phyloP scores from a whole-genome alignment of 306 rosid species.

The Vigna trinervia region DNA sequence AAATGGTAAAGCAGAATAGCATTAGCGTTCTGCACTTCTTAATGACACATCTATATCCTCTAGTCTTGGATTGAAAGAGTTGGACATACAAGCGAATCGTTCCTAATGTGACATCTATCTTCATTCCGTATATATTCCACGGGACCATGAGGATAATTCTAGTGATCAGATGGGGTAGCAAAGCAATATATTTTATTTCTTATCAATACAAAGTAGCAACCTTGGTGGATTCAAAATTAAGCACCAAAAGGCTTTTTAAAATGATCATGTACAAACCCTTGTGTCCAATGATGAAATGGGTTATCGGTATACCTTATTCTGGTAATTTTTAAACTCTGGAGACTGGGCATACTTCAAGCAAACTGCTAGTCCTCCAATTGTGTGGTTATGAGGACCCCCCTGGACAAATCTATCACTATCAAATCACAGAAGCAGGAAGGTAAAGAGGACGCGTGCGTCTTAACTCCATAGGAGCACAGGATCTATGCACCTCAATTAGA shows the following conservation, averaged over 20 bases:
- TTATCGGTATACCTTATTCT: slow-evolving; percentile 63
- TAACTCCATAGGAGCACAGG: background rate
- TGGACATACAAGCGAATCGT: background rate
- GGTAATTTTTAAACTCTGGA: slow-evolving; percentile 79
- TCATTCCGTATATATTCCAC: background rate
- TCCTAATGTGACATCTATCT: background rate
- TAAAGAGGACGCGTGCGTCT: slow-evolving; percentile 33
- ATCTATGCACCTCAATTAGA: slow-evolving; percentile 25
- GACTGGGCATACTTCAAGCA: slow-evolving; percentile 83
- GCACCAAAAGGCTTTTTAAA: background rate
- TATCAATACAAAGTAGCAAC: background rate
- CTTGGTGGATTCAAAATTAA: background rate
- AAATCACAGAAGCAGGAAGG: slow-evolving; percentile 41
- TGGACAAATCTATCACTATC: slow-evolving; percentile 43
- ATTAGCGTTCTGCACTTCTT: background rate
- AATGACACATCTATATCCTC: background rate
- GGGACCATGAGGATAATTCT: background rate
- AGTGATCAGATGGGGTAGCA: background rate
- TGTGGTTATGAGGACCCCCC: slow-evolving; percentile 99
- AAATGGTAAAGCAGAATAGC: slow-evolving; percentile 1
- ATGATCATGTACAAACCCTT: background rate
- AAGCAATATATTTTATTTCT: slow-evolving; percentile 13
- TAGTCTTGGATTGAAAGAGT: background rate
- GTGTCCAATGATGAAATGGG: slow-evolving; percentile 25
- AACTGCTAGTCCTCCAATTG: slow-evolving; percentile 94